phyloP scores from a whole-genome alignment of 768 basidiomycete genomes.

The Mycena filopes region DNA sequence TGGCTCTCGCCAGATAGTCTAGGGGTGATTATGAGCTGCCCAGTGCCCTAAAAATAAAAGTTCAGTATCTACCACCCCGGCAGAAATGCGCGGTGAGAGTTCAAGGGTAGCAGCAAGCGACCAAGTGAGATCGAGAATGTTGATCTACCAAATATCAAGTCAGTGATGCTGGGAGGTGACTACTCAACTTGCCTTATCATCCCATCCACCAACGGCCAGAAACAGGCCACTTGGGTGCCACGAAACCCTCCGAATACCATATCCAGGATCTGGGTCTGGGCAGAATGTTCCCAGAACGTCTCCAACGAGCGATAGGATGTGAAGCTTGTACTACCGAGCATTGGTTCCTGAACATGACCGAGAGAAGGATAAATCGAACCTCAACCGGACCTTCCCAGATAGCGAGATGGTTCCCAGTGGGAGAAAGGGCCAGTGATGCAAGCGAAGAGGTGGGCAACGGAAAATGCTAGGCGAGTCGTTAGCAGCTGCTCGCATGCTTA shows the following conservation, averaged over 20 bases:
- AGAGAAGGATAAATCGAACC: conserved; percentile 54
- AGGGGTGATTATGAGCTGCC: background rate
- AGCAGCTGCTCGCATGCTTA: background rate
- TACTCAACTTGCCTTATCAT: conserved; percentile 73
- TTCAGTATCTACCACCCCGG: conserved; percentile 59
- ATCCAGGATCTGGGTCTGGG: conserved; percentile 81
- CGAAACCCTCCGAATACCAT: conserved; percentile 79
- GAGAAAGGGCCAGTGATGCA: conserved; percentile 78
- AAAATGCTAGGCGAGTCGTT: conserved; percentile 71
- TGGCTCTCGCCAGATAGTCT: conserved; percentile 92
- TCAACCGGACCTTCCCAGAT: conserved; percentile 90
- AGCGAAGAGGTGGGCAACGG: conserved; percentile 79
- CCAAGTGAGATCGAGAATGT: conserved; percentile 85
- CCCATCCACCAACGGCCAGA: conserved; percentile 87
- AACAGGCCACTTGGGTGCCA: conserved; percentile 93
- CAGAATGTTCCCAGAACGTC: conserved; percentile 71
- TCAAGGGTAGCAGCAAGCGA: conserved; percentile 72
- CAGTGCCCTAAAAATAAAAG: conserved; percentile 3
- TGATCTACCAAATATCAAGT: conserved; percentile 61
- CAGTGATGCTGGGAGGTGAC: conserved; percentile 6
- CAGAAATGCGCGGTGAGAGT: conserved; percentile 64
- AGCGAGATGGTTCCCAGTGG: conserved; percentile 78
- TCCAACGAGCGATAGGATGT: conserved; percentile 75
- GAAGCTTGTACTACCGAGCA: conserved; percentile 73
- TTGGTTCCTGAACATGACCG: conserved; percentile 10